Evolutionary conservation across 805 yeast genomes (phyloP).

Genomic region (Ogataea pignaliae): DNA sequence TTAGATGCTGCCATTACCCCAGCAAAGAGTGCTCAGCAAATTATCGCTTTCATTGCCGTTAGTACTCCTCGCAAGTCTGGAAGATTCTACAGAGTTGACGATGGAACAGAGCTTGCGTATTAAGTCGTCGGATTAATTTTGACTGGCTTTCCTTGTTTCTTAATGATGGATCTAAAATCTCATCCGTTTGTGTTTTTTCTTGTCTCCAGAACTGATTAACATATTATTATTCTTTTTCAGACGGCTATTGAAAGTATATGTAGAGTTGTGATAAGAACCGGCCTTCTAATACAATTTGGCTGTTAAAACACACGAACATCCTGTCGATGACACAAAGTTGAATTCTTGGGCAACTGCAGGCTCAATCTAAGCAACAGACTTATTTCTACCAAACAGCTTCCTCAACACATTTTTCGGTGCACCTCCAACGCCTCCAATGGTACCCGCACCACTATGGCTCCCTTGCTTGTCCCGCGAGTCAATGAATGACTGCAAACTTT

Average conservation of each 20-base stretch:
- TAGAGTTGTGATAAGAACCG: too few species aligned
- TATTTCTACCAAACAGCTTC: conserved; percentile 19
- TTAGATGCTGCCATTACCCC: neutral
- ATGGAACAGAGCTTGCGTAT: neutral
- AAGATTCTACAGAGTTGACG: neutral
- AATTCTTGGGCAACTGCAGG: too few species aligned
- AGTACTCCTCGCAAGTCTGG: neutral
- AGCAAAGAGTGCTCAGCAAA: neutral
- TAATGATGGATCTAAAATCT: too few species aligned
- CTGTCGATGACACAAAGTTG: too few species aligned
- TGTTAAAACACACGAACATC: too few species aligned
- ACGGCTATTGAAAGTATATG: too few species aligned
- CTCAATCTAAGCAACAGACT: neutral
- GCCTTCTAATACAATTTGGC: too few species aligned
- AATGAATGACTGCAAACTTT: conserved; percentile 16
- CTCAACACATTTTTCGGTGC: conserved; percentile 15
- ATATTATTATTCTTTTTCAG: too few species aligned
- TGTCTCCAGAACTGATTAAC: too few species aligned
- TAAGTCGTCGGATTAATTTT: too few species aligned
- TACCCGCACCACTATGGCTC: neutral
- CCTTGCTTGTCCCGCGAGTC: neutral
- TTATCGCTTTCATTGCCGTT: neutral
- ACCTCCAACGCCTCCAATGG: neutral
- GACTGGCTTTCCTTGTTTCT: too few species aligned
- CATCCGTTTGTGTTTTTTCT: too few species aligned